phyloP scores from a whole-genome alignment of 495 filamentous ascomycete genomes.

The Corynascus novoguineensis region DNA sequence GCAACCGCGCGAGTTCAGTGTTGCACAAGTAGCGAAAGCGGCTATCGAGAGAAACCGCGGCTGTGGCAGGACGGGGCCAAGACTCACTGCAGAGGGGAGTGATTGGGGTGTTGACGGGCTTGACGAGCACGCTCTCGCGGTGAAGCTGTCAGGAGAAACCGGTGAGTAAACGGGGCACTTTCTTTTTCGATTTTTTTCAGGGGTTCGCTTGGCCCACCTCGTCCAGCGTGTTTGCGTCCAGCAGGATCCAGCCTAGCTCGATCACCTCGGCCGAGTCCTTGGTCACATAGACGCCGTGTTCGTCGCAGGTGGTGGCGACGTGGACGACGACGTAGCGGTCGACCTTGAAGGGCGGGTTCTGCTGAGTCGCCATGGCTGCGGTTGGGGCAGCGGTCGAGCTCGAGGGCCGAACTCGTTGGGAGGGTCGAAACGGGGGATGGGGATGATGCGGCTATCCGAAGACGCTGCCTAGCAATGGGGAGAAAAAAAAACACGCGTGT shows the following conservation, averaged over 20 bases:
- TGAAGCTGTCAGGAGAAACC: constrained; percentile 59
- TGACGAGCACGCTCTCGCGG: constrained; percentile 92
- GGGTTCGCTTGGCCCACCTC: constrained; percentile 57
- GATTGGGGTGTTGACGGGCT: constrained; percentile 96
- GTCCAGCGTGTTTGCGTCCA: constrained; percentile 84
- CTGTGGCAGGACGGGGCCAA: constrained; percentile 14
- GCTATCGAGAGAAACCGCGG: constrained; percentile 12
- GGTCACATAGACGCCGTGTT: constrained; percentile 98
- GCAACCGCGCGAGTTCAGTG: constrained; percentile 3
- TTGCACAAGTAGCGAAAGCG: constrained; percentile 9
- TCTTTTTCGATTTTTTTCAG: constrained; percentile 16
- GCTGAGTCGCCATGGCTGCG: constrained; percentile 41
- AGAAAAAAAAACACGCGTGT: constrained; percentile 2
- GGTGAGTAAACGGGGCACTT: constrained; percentile 11
- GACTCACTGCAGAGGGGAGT: constrained; percentile 97
- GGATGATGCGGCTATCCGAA: constrained; percentile 14
- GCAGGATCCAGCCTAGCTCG: constrained; percentile 94
- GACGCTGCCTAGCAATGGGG: constrained; percentile 11
- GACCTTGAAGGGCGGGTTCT: constrained; percentile 53
- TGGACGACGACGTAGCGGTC: constrained; percentile 97
- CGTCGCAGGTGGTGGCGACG: constrained; percentile 97
- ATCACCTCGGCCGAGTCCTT: constrained; percentile 99
- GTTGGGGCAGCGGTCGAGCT: constrained; percentile 14
- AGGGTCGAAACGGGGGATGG: neutral
- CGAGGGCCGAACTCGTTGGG: constrained; percentile 6